phyloP scores from a whole-genome alignment of 495 filamentous ascomycete genomes.

The Hyaloscypha finlandica region DNA sequence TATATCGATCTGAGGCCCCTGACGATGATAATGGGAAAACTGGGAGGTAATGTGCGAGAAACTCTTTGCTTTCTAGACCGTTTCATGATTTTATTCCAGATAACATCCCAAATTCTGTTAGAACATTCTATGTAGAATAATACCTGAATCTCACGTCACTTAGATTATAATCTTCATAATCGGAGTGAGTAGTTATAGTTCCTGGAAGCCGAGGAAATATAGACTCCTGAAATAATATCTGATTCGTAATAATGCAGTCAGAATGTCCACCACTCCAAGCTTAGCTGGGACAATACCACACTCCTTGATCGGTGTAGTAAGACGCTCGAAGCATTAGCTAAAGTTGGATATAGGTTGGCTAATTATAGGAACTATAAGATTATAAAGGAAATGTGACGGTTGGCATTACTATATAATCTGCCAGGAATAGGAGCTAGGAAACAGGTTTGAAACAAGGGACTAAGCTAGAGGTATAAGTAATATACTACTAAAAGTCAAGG shows the following conservation, averaged over 20 bases:
- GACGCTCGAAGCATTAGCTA: conserved; percentile 23
- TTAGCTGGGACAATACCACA: background rate
- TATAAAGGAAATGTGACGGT: no score
- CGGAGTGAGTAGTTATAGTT: background rate
- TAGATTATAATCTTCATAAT: background rate
- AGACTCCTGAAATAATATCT: background rate
- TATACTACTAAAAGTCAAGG: no score
- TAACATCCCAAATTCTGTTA: no score
- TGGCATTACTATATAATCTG: no score
- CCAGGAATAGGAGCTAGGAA: no score
- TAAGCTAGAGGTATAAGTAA: no score
- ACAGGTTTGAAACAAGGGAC: no score
- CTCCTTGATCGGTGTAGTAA: conserved; percentile 10
- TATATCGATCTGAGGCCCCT: background rate
- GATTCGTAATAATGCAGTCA: background rate
- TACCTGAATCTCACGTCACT: no score
- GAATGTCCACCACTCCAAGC: background rate
- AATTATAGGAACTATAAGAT: conserved; percentile 25
- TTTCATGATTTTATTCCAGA: no score
- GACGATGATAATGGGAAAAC: background rate
- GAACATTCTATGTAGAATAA: no score
- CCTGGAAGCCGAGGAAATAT: background rate
- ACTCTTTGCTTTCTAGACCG: no score
- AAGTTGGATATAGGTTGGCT: conserved; percentile 20
- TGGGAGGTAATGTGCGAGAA: background rate